Percentiles rank a stretch among this genome's conserved stretches.
phyloP scores from a whole-genome alignment of 139 green algal genomes.

The Tetratostichococcus sp. region DNA sequence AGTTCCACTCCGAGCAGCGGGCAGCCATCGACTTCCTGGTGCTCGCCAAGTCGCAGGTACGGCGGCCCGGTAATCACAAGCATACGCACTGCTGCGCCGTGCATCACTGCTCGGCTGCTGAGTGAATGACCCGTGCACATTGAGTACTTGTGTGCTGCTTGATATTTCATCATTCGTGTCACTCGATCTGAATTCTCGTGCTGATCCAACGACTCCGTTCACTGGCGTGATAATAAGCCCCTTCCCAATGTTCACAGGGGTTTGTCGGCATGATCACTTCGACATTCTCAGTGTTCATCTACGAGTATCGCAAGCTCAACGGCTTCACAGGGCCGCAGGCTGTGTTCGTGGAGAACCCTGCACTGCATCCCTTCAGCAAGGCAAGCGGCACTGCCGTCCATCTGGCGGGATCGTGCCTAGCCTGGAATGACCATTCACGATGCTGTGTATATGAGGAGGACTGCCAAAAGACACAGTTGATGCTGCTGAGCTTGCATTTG shows the following conservation, averaged over 20 bases:
- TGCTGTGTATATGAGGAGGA: neutral
- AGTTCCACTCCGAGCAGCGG: neutral
- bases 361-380: neutral
- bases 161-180: too few relatives aligned
- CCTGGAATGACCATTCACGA: neutral
- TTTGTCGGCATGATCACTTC: neutral
- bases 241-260: neutral
- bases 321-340: neutral
- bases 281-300: neutral
- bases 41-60: neutral
- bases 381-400: too few relatives aligned
- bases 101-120: too few relatives aligned
- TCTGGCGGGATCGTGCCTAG: too few relatives aligned
- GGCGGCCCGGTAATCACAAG: neutral
- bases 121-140: neutral
- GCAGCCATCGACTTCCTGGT: neutral
- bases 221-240: neutral
- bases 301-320: neutral
- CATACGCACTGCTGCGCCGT: neutral
- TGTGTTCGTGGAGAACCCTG: neutral
- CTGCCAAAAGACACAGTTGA: too few relatives aligned
- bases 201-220: neutral
- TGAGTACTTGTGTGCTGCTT: neutral
- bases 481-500: too few relatives aligned
- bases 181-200: neutral